Evolutionary conservation across 2,329 filamentous ascomycete species (phyloP).

Genomic region (Drechslerella dactyloides): DNA sequence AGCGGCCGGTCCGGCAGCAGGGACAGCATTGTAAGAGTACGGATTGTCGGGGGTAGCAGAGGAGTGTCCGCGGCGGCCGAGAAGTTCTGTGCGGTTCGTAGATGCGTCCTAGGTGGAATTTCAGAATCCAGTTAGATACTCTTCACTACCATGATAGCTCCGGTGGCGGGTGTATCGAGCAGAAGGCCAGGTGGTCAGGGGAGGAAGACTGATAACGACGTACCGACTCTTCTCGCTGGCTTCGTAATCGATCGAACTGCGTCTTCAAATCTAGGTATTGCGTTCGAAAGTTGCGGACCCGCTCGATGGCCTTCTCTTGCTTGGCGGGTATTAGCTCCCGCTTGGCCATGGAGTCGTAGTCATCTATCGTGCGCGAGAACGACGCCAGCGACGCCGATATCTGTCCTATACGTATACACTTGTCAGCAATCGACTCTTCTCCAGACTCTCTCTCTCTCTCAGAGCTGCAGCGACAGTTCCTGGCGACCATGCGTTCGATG

Average conservation of each 20-base stretch:
- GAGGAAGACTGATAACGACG: conserved; percentile 55
- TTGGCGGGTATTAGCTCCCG: conserved; percentile 90
- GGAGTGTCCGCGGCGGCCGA: conserved; percentile 76
- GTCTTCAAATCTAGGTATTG: conserved; percentile 81
- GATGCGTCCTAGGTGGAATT: conserved; percentile 62
- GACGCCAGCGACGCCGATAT: conserved; percentile 79
- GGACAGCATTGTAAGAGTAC: conserved; percentile 70
- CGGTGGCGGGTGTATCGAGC: too few species aligned
- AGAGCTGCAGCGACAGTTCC: too few species aligned
- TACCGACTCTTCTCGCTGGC: conserved; percentile 75
- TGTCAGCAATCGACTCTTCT: neutral
- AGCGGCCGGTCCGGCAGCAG: conserved; percentile 61
- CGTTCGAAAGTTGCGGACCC: conserved; percentile 80
- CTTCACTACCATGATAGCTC: conserved; percentile 53
- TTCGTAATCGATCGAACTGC: conserved; percentile 78
- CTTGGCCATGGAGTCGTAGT: conserved; percentile 83
- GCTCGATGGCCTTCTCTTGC: conserved; percentile 85
- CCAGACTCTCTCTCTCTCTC: too few species aligned
- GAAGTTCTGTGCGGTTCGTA: conserved; percentile 76
- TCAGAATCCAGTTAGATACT: conserved; percentile 57
- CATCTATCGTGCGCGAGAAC: conserved; percentile 87
- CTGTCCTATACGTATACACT: conserved; percentile 63
- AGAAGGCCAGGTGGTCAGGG: too few species aligned
- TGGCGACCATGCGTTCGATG: too few species aligned
- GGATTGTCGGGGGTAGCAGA: conserved; percentile 86